phyloP scores from a whole-genome alignment of 306 rosid species.

The Potentilla sterilis region DNA sequence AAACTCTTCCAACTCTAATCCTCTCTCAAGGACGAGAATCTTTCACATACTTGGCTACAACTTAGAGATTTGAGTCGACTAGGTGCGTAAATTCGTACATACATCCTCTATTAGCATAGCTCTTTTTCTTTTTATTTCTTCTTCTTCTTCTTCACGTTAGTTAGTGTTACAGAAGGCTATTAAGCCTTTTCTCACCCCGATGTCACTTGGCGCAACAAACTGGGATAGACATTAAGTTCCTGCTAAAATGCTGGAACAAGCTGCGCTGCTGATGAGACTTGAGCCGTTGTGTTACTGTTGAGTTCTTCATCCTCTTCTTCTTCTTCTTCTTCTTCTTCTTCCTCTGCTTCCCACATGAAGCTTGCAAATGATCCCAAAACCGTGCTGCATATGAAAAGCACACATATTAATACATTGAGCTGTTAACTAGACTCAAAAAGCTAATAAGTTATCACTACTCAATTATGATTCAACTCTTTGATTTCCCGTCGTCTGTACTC shows the following conservation, averaged over 20 bases:
- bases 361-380: conserved; percentile 70
- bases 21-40: background rate
- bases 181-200: background rate
- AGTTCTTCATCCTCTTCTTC: conserved; percentile 9
- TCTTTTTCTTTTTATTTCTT: background rate
- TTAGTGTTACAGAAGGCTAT: conserved; percentile 1
- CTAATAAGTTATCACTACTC: background rate
- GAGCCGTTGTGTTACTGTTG: background rate
- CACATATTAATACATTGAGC: background rate
- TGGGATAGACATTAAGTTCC: background rate
- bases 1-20: background rate
- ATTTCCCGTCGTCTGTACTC: background rate
- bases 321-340: conserved; percentile 53
- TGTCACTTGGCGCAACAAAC: background rate
- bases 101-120: background rate
- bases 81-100: background rate
- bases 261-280: conserved; percentile 17
- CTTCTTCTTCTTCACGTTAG: background rate
- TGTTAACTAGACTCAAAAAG: background rate
- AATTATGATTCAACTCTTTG: background rate
- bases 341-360: conserved; percentile 72
- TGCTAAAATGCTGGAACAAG: conserved; percentile 39
- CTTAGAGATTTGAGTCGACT: background rate
- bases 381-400: conserved; percentile 38
- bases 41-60: background rate